A percentile compares a stretch with the other conserved stretches of the same genome.
These are phyloP conservation scores for Spergularia azorica DNA, from an alignment of 179 eudicot species.

Conservation along the genomic window DNA sequence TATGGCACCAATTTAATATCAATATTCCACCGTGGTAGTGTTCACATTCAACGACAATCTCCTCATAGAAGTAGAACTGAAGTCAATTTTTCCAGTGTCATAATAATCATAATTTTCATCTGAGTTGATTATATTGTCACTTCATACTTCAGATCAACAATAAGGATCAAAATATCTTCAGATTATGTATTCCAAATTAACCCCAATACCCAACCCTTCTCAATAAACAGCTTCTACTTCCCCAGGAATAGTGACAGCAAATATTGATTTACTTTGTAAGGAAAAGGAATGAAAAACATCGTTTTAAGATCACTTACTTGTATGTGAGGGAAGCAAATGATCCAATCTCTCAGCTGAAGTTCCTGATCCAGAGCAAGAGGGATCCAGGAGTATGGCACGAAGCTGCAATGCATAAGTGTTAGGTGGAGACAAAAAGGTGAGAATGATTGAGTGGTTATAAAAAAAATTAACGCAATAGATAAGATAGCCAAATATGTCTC, in stretches of 20 bases:
- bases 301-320: constrained; percentile 33
- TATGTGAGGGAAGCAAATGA: constrained; percentile 86
- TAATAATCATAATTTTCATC: background rate
- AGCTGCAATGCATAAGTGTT: constrained; percentile 44
- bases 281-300: background rate
- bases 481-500: background rate
- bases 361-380: constrained; percentile 99
- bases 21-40: too few species aligned
- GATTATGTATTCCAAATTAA: background rate
- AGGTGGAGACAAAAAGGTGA: constrained; percentile 6
- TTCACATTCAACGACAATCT: background rate
- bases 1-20: too few species aligned
- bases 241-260: background rate
- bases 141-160: background rate
- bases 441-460: background rate
- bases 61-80: background rate
- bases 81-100: background rate
- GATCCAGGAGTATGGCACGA: constrained; percentile 92
- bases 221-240: background rate
- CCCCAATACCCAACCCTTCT: background rate
- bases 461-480: background rate
- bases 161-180: background rate
- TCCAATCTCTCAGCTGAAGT: constrained; percentile 87
- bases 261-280: background rate
- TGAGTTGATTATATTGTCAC: background rate